Conservation (phyloP, 1,284 basidiomycete species). For the Fomes fomentarius region DNA sequence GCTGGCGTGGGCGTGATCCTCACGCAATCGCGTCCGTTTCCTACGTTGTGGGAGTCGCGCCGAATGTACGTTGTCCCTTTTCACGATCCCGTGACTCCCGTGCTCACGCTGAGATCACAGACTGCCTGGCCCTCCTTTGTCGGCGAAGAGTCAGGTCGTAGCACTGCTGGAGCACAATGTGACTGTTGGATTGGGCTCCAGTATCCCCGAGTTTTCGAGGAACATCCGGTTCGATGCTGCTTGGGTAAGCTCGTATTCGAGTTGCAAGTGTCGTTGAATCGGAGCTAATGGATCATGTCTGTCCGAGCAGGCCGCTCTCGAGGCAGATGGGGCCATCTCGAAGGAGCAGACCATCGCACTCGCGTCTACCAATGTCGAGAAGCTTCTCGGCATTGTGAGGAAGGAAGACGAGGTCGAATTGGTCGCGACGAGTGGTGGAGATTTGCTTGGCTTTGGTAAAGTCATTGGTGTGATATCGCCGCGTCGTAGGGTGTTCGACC, state of each 20-base stretch:
- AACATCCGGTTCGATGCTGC: constrained; percentile 66
- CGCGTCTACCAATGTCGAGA: constrained; percentile 51
- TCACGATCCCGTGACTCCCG: too few species aligned
- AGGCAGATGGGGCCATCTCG: constrained; percentile 3
- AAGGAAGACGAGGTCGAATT: constrained; percentile 32
- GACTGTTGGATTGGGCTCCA: constrained; percentile 70
- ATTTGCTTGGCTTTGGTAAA: constrained; percentile 52
- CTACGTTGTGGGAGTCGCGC: constrained; percentile 56
- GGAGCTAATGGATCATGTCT: too few species aligned
- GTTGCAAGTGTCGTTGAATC: too few species aligned
- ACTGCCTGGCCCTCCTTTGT: constrained; percentile 74
- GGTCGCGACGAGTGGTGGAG: constrained; percentile 61
- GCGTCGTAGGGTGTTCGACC: constrained; percentile 29
- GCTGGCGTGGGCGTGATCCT: constrained; percentile 80
- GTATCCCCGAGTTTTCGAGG: constrained; percentile 55
- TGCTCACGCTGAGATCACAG: not conserved
- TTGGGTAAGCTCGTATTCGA: too few species aligned
- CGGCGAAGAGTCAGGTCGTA: constrained; percentile 62
- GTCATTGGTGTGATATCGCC: constrained; percentile 51
- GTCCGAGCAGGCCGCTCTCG: constrained; percentile 13
- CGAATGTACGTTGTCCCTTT: constrained; percentile 41
- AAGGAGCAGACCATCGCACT: constrained; percentile 47
- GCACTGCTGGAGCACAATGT: constrained; percentile 69
- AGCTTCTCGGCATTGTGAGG: constrained; percentile 46
- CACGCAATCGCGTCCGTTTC: constrained; percentile 59